Evolutionary conservation across 805 yeast species (phyloP), one percentile per base, ranked within the genome.

Genomic region (Saturnispora saitoi): DNA sequence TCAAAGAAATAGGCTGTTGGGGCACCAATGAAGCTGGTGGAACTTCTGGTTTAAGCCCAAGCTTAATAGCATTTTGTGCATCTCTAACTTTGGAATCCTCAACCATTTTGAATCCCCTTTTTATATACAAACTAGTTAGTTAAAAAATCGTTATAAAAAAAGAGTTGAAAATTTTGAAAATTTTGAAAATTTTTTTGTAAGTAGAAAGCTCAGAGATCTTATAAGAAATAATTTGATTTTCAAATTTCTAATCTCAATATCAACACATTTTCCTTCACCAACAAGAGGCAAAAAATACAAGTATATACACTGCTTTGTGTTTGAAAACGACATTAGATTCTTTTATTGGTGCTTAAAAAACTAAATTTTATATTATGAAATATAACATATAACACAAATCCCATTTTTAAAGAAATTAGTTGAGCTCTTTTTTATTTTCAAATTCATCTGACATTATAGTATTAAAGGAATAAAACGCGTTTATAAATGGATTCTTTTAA

Each of bases 21-120:
- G 98, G 98, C 22, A 89, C 90, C 45, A 89, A 70, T 4, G 89
- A 81, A 2, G 95, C 95, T 38, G 61, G 60, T 32, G 70, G 66
- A 40, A 63, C 63, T 24, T 60, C 58, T 40, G 55, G 58, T 47
- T 52, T 57, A 19, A 45, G 38, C 4, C 54, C 52, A 3, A 36
- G 42, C 30, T 55, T 55, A 12, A 52, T 48, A 9, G 55, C 48
- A 12, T 56, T 58, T 52, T 66, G 69, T 43, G 71, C 68, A 56
- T 69, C 74, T 66, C 76, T 70, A 45, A 73, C 71, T 58, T 69
- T 65, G 22, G 77, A 71, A 64, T 73, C 75, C 54, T 63, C 70
- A 47, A 72, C 78, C 77, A 72, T 71, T 26, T 26, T 46, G 43
- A 34, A 24, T 9, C 15, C 38, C 26, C 22, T 17, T 19, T 19